Evolutionary conservation across 2,329 filamentous ascomycete species (phyloP), one percentile per base, ranked within the genome.

Genomic region (Colletotrichum noveboracense): DNA sequence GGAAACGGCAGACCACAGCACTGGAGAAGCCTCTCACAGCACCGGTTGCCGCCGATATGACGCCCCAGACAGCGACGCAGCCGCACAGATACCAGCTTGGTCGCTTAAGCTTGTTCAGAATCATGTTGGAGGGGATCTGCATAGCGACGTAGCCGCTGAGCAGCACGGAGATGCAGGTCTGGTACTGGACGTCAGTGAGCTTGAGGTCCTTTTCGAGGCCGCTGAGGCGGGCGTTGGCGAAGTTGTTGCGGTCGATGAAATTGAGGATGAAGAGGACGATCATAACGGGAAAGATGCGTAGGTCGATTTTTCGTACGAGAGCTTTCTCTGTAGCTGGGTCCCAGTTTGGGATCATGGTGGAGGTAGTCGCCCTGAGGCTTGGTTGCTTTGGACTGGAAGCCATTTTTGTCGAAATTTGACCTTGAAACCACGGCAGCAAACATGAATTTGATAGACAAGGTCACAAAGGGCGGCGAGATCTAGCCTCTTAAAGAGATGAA

Each of bases 241-340:
- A 77, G 66, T 79, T 79, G 38, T 76, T 71, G 16, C 79, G 77
- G 65, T 79, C 79, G 32, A 80, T 76, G 56, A 77, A 80, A 10
- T 85, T 74, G 82, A 82, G 62, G 78, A 83, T 30, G 81, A 84
- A 66, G 79, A 83, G 86, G 82, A 88, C 18, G 83, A 86, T 78
- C 76, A 80, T 78, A 64, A 82, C 78, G 13, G 82, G 82, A 32
- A 83, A 69, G 58, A 84, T 80, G 21, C 81, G 75, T 10, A 79
- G 61, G 62, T 84, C 83, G 48, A 84, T 83, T 77, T 84, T 84
- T 14, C 80, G 76, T 32, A 81, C 66, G 8, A 83, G 78, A 16
- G 73, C 72, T 38, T 76, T 80, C 71, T 84, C 55, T 6, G 16
- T 58, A 9, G 55, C 55, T 6, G 55, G 55, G 3, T 18, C 55